Evolutionary conservation across 495 filamentous ascomycete species (phyloP), one percentile per base, ranked within the genome.

Genomic region (Xylaria telfairii): DNA sequence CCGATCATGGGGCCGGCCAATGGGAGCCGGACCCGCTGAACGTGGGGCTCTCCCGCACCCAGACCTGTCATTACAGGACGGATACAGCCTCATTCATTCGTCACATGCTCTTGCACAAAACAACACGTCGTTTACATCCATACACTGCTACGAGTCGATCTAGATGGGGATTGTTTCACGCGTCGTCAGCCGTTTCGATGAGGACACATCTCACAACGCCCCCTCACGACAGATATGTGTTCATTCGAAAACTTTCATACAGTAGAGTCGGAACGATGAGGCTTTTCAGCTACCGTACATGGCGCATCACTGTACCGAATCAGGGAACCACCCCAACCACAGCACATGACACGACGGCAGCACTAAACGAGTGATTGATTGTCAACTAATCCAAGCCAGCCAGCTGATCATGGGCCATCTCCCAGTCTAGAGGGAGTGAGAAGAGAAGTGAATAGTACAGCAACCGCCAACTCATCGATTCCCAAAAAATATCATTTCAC

Each of bases 321-420:
- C 21, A 6, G 19, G n/a, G n/a, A n/a, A n/a, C 30, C 37, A n/a
- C 8, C 0, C 2, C 41, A 4, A 13, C 2, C 15, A 17, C 8
- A 51, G 8, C 12, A 37, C 41, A 24, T 24, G 21, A 10, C 5
- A 19, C 21, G 44, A 3, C 8, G n/a, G 13, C 13, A 19, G 13
- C 30, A 44, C 47, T n/a, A 44, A 39, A 49, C 26, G 51, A 59
- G 26, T 59, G 53, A 21, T 24, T 60, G 19, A 59, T 46, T 47
- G 41, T 68, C 15, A 68, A 13, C 12, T 34, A 46, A 47, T 37
- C 65, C 53, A 59, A 37, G 26, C 53, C 65, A 60, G 39, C 65
- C n/a, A 46, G 53, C 65, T 68, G 53, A 24, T 54, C 65, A 26
- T 15, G 41, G 17, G 5, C 34, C 41, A 30, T 32, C 51, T 6